These are phyloP conservation scores for Fusarium sulawesiense DNA, from an alignment of 2,329 filamentous ascomycete species.

Conservation along the genomic window DNA sequence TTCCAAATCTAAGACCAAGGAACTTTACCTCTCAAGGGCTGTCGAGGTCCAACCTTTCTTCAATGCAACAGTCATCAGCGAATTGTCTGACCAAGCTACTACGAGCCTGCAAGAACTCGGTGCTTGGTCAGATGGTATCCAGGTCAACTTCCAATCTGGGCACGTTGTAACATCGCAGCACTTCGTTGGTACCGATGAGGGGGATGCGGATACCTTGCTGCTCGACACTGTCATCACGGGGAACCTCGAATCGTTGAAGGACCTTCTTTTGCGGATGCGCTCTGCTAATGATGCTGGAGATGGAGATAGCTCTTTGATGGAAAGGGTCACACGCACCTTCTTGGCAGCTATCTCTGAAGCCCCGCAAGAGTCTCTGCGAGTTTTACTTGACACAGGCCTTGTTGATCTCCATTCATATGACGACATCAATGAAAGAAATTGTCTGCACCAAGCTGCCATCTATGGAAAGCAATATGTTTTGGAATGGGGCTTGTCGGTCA, in stretches of 20 bases:
- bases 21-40: conserved; percentile 93
- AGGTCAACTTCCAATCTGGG: conserved; percentile 81
- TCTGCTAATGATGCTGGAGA: conserved; percentile 66
- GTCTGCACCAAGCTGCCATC: conserved; percentile 95
- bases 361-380: conserved; percentile 77
- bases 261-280: conserved; percentile 81
- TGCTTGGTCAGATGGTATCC: conserved; percentile 96
- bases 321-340: conserved; percentile 90
- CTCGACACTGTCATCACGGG: conserved; percentile 87
- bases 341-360: conserved; percentile 89
- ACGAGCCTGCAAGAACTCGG: conserved; percentile 95
- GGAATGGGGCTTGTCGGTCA: conserved; percentile 76
- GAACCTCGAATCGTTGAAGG: conserved; percentile 79
- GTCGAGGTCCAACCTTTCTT: conserved; percentile 99
- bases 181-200: conserved; percentile 81
- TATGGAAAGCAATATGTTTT: conserved; percentile 87
- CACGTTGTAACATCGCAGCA: conserved; percentile 75
- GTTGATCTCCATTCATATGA: conserved; percentile 95
- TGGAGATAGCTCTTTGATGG: conserved; percentile 67
- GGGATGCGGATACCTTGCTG: conserved; percentile 88
- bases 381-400: conserved; percentile 81
- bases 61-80: conserved; percentile 96
- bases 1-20: conserved; percentile 98
- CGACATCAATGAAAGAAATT: conserved; percentile 97
- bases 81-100: conserved; percentile 95